Base-by-base conservation (phyloP, 2,329 filamentous ascomycete species). In the Teratosphaeria epicoccoides region DNA sequence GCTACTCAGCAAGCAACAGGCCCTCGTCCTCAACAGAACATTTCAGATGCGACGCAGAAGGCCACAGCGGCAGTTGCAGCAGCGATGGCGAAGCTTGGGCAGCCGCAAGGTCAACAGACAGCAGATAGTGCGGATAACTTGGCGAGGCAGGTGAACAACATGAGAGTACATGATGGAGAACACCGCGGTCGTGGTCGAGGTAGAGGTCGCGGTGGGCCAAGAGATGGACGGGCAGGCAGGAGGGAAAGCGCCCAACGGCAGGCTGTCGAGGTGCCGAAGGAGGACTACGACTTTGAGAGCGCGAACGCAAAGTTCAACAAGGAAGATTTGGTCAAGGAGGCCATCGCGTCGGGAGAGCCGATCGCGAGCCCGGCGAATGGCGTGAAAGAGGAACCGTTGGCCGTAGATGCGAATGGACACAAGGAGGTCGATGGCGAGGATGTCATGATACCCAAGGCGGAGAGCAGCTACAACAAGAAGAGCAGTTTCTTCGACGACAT, bases 401-500 rank as follows among this genome's bases (percentile, higher is more conserved):
- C 57, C 10, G 51, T 52, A 11, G 53, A 73, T 37, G 51, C 57
- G 59, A 52, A 65, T 44, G 62, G 61, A 17, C 58, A 60, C 45
- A 47, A 50, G 0, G 56, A 55, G 23, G 51, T 20, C 4, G 49
- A 49, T 6, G 44, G 23, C 33, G 68, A 76, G 1, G 66, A 70
- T 12, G 69, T 76, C 1, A 70, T 75, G 12, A 71, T 74, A 11
- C 76, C 74, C 6, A 64, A 70, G 7, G 63, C 68, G 20, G 71
- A 75, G 29, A 67, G 71, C 25, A 78, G 81, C 0, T 98, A 98
- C 73, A 91, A 96, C 74, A 95, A 89, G 71, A 78, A 83, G 4
- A 82, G 75, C 3, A 95, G 88, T 1, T 98, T 98, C 76, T 98
- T 98, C 66, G 93, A 98, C 71, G 96, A 98, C 69, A 96, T 98